Base-by-base conservation (phyloP, 2,329 filamentous ascomycete genomes). In the Botrytis medusae region DNA sequence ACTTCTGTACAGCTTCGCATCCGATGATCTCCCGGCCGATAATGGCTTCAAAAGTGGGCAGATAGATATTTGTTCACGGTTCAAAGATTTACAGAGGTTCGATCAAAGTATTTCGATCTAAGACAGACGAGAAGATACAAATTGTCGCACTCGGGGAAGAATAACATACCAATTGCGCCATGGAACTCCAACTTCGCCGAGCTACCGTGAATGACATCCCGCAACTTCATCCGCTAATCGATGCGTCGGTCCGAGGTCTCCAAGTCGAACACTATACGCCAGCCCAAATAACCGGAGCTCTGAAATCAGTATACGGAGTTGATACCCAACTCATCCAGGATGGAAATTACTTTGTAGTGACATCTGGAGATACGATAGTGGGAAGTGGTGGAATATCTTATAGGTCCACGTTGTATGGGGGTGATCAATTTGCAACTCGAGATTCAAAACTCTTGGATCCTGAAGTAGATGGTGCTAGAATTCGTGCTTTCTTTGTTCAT, bases 401-500 rank as follows among this genome's bases (percentile, higher is more conserved):
- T 54, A 74, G 76, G 32, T 61, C 48, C 20, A 76, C 75, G 8
- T 64, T 76, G 10, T 76, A 74, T 51, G 75, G 75, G 29, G 74
- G 75, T 8, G 74, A 76, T 57, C 72, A 74, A 70, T 75, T 74
- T 68, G 71, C 68, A 8, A 42, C 57, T 18, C 74, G 74, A 48
- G 44, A 77, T 70, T 70, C 69, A 1, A 67, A 65, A 6, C 37
- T 75, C 14, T 51, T 77, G 25, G 40, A 74, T 63, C 75, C 76
- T 1, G 59, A 32, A 4, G 72, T 61, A 5, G 74, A 75, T 68
- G 73, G 74, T 4, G 75, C 75, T 0, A 77, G 75, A 60, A 73
- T 77, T 54, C 71, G 75, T 10, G 76, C 76, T 16, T 69, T 76
- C n/a, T 76, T 76, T 44, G 76, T 77, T 9, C 76, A 76, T 71